A percentile compares a stretch with the other conserved stretches of the same genome.
phyloP scores from a whole-genome alignment of 2,329 filamentous ascomycete species.

The Cercospora janseana region DNA sequence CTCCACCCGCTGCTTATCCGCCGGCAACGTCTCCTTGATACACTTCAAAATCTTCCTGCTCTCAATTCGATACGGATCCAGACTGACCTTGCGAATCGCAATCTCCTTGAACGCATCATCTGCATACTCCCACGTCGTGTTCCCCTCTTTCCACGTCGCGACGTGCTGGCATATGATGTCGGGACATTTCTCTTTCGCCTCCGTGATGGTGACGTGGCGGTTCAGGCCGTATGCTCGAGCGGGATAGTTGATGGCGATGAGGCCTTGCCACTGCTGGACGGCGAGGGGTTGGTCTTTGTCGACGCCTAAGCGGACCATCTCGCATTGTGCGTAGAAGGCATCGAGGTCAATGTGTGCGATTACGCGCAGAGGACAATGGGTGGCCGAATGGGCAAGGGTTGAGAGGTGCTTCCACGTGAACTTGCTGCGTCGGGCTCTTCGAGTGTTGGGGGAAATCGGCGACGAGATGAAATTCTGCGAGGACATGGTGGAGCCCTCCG shows the following conservation, averaged over 20 bases:
- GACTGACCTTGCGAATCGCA: constrained; percentile 83
- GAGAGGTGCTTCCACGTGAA: constrained; percentile 84
- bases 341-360: constrained; percentile 93
- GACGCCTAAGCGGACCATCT: constrained; percentile 79
- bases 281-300: constrained; percentile 77
- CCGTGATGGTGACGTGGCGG: constrained; percentile 72
- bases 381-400: constrained; percentile 68
- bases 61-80: constrained; percentile 87
- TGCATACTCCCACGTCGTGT: constrained; percentile 87
- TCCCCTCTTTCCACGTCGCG: constrained; percentile 89
- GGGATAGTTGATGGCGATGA: constrained; percentile 96
- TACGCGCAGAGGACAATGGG: constrained; percentile 75
- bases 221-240: constrained; percentile 77
- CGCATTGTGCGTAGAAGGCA: constrained; percentile 93
- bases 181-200: constrained; percentile 85
- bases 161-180: constrained; percentile 85
- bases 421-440: constrained; percentile 54
- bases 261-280: constrained; percentile 90
- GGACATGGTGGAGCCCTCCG: constrained; percentile 21
- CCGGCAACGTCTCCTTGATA: constrained; percentile 71
- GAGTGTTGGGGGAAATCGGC: constrained; percentile 28
- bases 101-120: constrained; percentile 77
- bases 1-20: constrained; percentile 69
- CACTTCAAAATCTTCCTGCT: constrained; percentile 76
- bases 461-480: constrained; percentile 35